These are phyloP conservation scores for Microstegium vimineum DNA, from an alignment of 176 grass and related monocot genomes.

Conservation along the genomic window DNA sequence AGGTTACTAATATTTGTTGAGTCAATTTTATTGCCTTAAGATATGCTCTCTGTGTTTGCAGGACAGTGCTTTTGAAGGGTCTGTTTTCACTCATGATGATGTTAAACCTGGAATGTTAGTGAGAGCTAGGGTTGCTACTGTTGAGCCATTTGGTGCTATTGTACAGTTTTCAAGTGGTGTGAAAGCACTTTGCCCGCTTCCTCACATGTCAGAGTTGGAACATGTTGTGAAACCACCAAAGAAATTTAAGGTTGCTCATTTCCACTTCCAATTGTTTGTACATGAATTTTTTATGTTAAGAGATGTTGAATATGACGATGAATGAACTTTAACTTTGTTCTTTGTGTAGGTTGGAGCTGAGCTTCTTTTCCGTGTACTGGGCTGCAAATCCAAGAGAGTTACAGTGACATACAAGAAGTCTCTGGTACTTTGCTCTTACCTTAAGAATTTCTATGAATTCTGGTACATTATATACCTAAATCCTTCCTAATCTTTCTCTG, in stretches of 20 bases:
- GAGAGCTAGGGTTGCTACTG: conserved; percentile 74
- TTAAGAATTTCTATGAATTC: not conserved
- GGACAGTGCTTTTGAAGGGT: conserved; percentile 96
- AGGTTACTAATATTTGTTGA: not conserved
- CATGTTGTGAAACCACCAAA: conserved; percentile 79
- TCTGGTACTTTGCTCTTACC: conserved; percentile 50
- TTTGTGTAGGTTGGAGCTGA: conserved; percentile 73
- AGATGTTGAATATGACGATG: conserved; percentile 11
- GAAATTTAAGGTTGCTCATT: conserved; percentile 74
- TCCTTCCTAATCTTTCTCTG: conserved; percentile 4
- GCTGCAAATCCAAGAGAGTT: conserved; percentile 96
- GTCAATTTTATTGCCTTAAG: not conserved
- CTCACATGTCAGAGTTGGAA: conserved; percentile 91
- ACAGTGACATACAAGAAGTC: conserved; percentile 95
- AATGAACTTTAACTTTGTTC: conserved; percentile 15
- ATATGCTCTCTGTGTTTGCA: conserved; percentile 34
- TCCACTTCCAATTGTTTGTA: not conserved
- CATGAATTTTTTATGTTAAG: conserved; percentile 4
- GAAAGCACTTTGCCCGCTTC: conserved; percentile 91
- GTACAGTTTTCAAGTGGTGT: conserved; percentile 91
- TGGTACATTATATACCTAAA: not conserved
- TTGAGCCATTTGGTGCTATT: conserved; percentile 70
- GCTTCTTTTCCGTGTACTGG: conserved; percentile 83
- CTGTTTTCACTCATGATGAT: conserved; percentile 98
- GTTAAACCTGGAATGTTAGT: conserved; percentile 95